Evolutionary conservation across 208 protist genomes (phyloP).

Genomic region (Crithidia brevicula): DNA sequence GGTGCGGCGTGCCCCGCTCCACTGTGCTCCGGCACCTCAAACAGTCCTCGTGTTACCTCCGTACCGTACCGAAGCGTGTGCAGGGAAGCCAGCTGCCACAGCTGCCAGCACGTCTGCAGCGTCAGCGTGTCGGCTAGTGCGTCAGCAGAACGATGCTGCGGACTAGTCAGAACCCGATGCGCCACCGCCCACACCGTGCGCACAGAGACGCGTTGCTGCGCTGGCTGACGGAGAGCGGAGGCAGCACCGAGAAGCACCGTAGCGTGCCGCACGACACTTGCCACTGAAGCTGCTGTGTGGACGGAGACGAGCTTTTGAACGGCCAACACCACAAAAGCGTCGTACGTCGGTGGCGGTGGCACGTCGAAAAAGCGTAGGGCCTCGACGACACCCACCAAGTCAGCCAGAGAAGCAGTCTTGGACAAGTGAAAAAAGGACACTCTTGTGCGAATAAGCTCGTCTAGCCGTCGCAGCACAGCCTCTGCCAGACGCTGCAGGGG

Average conservation of each 20-base stretch:
- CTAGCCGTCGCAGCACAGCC: conserved; percentile 49
- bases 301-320: background rate
- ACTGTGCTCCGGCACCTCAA: background rate
- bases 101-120: conserved; percentile 12
- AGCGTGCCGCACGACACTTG: conserved; percentile 27
- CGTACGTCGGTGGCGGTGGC: conserved; percentile 74
- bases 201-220: conserved; percentile 27
- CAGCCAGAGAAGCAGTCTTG: conserved; percentile 37
- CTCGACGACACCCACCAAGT: conserved; percentile 50
- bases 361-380: conserved; percentile 60
- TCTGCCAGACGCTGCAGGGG: conserved; percentile 57
- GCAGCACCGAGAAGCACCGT: conserved; percentile 32
- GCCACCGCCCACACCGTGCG: conserved; percentile 23
- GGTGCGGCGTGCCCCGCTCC: too few species aligned
- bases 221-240: conserved; percentile 22
- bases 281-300: background rate
- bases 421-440: conserved; percentile 34
- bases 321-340: conserved; percentile 48
- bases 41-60: background rate
- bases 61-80: conserved; percentile 16
- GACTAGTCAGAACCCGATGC: conserved; percentile 2
- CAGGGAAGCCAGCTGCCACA: conserved; percentile 19
- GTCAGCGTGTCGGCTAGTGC: background rate
- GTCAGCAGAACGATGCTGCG: background rate
- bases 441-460: conserved; percentile 39